These are phyloP conservation scores for Clarireedia paspali DNA, from an alignment of 2,329 filamentous ascomycete species.

Conservation along the genomic window DNA sequence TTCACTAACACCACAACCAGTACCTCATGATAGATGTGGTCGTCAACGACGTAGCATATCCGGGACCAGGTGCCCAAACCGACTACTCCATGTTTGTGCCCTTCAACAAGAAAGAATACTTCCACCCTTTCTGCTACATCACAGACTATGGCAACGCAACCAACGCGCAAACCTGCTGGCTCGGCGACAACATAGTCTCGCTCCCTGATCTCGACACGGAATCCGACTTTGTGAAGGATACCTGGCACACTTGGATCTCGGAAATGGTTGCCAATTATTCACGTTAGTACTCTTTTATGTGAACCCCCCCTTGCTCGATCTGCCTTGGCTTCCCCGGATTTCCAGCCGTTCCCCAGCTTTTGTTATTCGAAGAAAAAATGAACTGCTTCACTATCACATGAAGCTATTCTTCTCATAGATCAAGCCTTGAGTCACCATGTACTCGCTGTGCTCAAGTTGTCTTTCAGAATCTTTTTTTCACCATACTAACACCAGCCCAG, in stretches of 20 bases:
- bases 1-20: conserved; percentile 14
- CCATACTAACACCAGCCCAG: not conserved
- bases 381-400: not conserved
- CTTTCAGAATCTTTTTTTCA: too few species aligned
- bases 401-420: not conserved
- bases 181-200: conserved; percentile 33
- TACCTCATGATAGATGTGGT: conserved; percentile 41
- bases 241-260: conserved; percentile 12
- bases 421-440: not conserved
- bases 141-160: conserved; percentile 30
- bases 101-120: conserved; percentile 15
- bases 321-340: too few species aligned
- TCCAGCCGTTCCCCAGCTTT: conserved; percentile 55
- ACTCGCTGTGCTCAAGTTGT: too few species aligned
- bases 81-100: conserved; percentile 16
- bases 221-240: conserved; percentile 6
- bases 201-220: conserved; percentile 36
- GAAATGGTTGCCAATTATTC: conserved; percentile 17
- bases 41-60: conserved; percentile 37
- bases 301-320: conserved; percentile 39
- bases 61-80: conserved; percentile 3
- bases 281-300: conserved; percentile 29
- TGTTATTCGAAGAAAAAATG: not conserved
- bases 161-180: conserved; percentile 21
- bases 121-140: conserved; percentile 17